Evolutionary conservation across 2,329 filamentous ascomycete species (phyloP).

Genomic region (Botrytis galanthina): DNA sequence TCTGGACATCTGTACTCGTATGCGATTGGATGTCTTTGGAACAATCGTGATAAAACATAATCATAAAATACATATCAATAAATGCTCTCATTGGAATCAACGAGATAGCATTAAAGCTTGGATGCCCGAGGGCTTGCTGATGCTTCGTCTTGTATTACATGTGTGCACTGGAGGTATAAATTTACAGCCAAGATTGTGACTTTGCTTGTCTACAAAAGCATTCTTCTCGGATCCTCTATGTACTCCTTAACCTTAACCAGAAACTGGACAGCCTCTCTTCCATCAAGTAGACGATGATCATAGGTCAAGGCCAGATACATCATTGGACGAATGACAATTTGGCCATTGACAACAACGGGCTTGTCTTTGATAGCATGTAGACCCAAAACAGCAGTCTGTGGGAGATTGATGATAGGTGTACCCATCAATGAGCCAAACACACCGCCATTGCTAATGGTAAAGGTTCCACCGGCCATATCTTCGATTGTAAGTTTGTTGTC

Average conservation of each 20-base stretch:
- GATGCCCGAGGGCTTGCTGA: not conserved
- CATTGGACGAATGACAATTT: conserved; percentile 96
- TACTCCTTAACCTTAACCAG: conserved; percentile 96
- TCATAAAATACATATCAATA: not conserved
- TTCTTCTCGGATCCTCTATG: conserved; percentile 90
- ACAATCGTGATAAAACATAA: not conserved
- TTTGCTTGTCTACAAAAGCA: conserved; percentile 62
- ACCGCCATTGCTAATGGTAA: conserved; percentile 96
- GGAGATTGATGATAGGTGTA: conserved; percentile 96
- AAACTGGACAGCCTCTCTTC: conserved; percentile 93
- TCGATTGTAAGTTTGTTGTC: conserved; percentile 97
- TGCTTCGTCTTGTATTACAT: conserved; percentile 17
- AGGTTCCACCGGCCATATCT: conserved; percentile 97
- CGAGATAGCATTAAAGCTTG: not conserved
- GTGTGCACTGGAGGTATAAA: conserved; percentile 17
- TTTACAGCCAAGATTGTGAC: conserved; percentile 1
- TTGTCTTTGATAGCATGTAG: conserved; percentile 97
- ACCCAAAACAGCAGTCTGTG: conserved; percentile 87
- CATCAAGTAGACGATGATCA: conserved; percentile 93
- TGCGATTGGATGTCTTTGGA: not conserved
- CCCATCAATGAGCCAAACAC: conserved; percentile 98
- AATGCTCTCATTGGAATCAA: not conserved
- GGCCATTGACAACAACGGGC: conserved; percentile 84
- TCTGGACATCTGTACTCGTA: not conserved
- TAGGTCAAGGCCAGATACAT: conserved; percentile 99